A percentile compares a stretch with the other conserved stretches of the same genome.
These are phyloP conservation scores for Dictyostelium capitatum DNA, from an alignment of 78 protist genomes.

Conservation along the genomic window DNA sequence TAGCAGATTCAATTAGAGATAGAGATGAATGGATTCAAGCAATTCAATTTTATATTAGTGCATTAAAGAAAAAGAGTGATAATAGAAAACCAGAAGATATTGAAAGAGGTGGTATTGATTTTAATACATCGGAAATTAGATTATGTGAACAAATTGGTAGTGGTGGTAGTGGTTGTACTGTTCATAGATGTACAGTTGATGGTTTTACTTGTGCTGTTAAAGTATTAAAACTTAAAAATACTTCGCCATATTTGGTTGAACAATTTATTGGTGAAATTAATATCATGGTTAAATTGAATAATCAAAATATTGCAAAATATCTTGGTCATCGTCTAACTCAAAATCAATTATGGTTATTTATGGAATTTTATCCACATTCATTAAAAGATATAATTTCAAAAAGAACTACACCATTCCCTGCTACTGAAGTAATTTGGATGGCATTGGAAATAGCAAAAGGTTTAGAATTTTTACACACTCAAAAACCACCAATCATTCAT, in stretches of 20 bases:
- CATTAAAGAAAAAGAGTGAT: not conserved
- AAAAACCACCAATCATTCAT: conserved; percentile 77
- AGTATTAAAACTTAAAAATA: conserved; percentile 40
- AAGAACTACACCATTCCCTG: conserved; percentile 67
- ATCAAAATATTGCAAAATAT: conserved; percentile 74
- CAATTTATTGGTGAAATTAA: conserved; percentile 64
- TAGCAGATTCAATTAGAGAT: conserved; percentile 40
- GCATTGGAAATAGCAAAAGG: conserved; percentile 77
- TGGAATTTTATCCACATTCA: conserved; percentile 79
- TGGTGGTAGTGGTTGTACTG: conserved; percentile 82
- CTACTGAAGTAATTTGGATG: conserved; percentile 42
- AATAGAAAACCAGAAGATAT: conserved; percentile 28
- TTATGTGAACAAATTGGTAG: conserved; percentile 65
- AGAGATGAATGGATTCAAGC: conserved; percentile 54
- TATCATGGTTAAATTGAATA: conserved; percentile 54
- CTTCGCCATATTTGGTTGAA: conserved; percentile 25
- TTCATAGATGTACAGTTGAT: conserved; percentile 75
- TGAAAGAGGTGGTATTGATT: conserved; percentile 62
- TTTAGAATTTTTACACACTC: conserved; percentile 63
- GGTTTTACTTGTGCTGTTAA: conserved; percentile 84
- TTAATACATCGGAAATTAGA: conserved; percentile 32
- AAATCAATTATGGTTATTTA: conserved; percentile 62
- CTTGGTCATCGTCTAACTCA: conserved; percentile 66
- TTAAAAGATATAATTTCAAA: conserved; percentile 58
- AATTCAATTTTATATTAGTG: conserved; percentile 9